Evolutionary conservation across 148 eudicot species (phyloP).

Genomic region (Bassia scoparia): DNA sequence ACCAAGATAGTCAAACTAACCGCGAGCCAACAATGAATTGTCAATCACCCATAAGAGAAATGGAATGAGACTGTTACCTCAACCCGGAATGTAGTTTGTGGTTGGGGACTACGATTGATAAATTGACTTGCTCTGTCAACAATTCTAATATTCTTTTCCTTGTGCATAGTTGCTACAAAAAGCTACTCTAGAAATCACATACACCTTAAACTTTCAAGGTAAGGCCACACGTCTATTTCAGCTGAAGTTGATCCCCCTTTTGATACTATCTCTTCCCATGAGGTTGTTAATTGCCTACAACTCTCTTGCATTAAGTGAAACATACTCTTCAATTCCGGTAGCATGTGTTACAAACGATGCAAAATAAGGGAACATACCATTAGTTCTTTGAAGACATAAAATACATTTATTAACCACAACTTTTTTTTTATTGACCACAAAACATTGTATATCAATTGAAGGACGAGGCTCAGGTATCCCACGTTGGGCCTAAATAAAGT

Average conservation of each 20-base stretch:
- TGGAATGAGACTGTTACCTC: constrained; percentile 19
- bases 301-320: constrained; percentile 17
- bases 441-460: no score
- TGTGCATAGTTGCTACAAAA: constrained; percentile 26
- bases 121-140: constrained; percentile 18
- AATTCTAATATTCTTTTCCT: constrained; percentile 15
- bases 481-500: no score
- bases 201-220: constrained; percentile 19
- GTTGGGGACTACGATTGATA: constrained; percentile 3
- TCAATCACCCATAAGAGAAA: no score
- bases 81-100: constrained; percentile 25
- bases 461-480: no score
- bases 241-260: no score
- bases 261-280: constrained; percentile 15
- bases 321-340: constrained; percentile 18
- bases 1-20: no score
- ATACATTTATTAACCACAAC: no score
- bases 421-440: no score
- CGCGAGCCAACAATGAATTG: no score
- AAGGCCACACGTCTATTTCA: constrained; percentile 25
- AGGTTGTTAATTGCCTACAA: constrained; percentile 19
- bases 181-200: constrained; percentile 26
- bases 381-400: no score
- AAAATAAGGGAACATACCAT: no score
- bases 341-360: no score